Evolutionary conservation across 495 filamentous ascomycete species (phyloP), one percentile per base, ranked within the genome.

Genomic region (Lepidopterella palustris): DNA sequence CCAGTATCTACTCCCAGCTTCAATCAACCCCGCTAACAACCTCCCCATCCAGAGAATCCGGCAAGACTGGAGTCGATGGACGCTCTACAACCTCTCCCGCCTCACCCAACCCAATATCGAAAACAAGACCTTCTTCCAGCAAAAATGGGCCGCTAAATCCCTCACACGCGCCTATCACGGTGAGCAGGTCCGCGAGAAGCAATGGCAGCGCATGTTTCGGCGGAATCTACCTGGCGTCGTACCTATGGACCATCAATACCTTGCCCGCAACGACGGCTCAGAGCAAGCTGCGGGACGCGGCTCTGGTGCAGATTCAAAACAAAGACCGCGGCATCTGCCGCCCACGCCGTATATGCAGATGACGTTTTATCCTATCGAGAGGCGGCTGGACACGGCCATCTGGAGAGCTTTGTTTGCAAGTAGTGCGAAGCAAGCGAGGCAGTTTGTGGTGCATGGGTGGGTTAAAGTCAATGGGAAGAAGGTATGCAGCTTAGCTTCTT

Each of bases 21-120:
- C 21, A 45, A 28, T 58, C 39, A 20, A 42, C 52, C 35, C 71
- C 71, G 60, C 67, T 67, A 62, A 65, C 27, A 9, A 13, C 45
- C 5, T 4, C 35, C 0, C 29, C 3, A 26, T 15, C 5, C 61
- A 97, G 93, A 93, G 89, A 87, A 69, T 97, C 73, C 87, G 93
- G 61, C 89, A 92, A 80, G 91, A 89, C 80, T 97, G 92, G 95
- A 95, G 89, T 77, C 96, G 95, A 75, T 92, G 90, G 79, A 96
- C 95, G 68, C 79, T 98, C 62, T 98, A 87, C 81, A 97, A 96
- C 77, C 74, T 98, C 60, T 68, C 74, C 26, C 78, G 79, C 57
- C 72, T 81, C 49, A 63, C 45, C 2, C 74, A 71, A 47, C 55
- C 60, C 13, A 68, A 60, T 9, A 13, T 56, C 50, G 64, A 66